Base-by-base conservation (phyloP, 169 alveolate genomes). In the Eimeria zaria region DNA sequence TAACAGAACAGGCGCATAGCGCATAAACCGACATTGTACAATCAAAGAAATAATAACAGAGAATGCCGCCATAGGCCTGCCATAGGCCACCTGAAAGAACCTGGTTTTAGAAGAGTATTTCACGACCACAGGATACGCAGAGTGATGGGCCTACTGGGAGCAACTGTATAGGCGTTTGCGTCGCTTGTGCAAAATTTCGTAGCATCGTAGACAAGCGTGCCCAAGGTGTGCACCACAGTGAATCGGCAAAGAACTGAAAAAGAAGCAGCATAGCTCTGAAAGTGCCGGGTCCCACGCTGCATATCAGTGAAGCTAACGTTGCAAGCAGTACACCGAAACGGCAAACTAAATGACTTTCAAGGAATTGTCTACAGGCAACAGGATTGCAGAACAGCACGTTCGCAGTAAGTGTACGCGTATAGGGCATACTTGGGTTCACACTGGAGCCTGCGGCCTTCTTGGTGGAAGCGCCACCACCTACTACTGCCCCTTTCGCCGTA, bases 101-200 rank as follows among this genome's bases (percentile, higher is more conserved):
- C n/a, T n/a, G n/a, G n/a, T n/a, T n/a, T 0, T 39, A 9, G 11
- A 81, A 11, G 55, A 2, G 89, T 30, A n/a, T 22, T 46, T 51
- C 14, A 53, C 24, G 73, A 11, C 22, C 44, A 22, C 5, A 12
- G 48, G 48, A 30, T 22, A 51, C 3, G 39, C 64, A n/a, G 33
- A 24, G 22, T 36, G 60, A 39, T 16, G 48, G 41, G 30, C 80
- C 22, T 62, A 85, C 92, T 58, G 36, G 93, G 60, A 62, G 93
- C 74, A n/a, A 85, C 81, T 1, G 81, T 85, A 53, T 85, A 85
- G 41, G 93, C 93, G 69, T 85, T 85, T 18, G 93, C 93, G 20
- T 85, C 93, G 81, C 93, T 85, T 24, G 69, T 39, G 60, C 93
- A 85, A n/a, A 85, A 85, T 60, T 85, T 85, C 3, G 81, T 60